Evolutionary conservation across 1,139 yeast genomes (phyloP), one percentile per base, ranked within the genome.

Genomic region (Schwanniomyces etchellsii): DNA sequence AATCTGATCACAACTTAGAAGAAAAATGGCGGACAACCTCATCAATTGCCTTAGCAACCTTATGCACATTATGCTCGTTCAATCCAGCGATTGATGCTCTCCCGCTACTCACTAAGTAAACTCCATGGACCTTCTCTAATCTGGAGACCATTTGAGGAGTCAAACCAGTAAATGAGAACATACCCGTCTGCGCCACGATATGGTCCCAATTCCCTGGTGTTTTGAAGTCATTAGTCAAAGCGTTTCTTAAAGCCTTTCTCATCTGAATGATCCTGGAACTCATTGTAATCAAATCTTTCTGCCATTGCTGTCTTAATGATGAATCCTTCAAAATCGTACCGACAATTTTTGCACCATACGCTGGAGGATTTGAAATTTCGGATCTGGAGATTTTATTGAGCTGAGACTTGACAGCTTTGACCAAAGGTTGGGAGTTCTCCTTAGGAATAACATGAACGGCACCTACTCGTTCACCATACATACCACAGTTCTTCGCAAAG

Each of bases 381-480:
- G 95, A 77, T 53, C 97, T 74, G 35, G 81, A 78, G 44, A 85
- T 64, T 47, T 75, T 77, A 55, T 81, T 76, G 52, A 91, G 66
- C 59, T 91, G 97, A 10, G 96, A 81, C 38, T 67, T 50, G 31
- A 81, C 61, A 12, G 88, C 84, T 20, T 52, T 55, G 37, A 64
- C 65, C 28, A 70, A 55, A 3, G 45, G 47, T 10, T 54, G 55
- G 40, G 60, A 65, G 13, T 51, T 50, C 32, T 64, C 62, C 30
- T 75, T 71, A 16, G 78, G 53, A 36, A 85, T 70, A 20, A 85
- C 54, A 53, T 86, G 95, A 55, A 91, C 74, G 13, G 95, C 94
- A 41, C 98, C 98, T 28, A 81, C 89, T 65, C 98, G 82, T 66
- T 91, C 97, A 55, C 98, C 98, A 55, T 91, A 91, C 78, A 91